These are phyloP conservation scores for Colletotrichum higginsianum DNA, from an alignment of 2,329 filamentous ascomycete species.

Conservation along the genomic window DNA sequence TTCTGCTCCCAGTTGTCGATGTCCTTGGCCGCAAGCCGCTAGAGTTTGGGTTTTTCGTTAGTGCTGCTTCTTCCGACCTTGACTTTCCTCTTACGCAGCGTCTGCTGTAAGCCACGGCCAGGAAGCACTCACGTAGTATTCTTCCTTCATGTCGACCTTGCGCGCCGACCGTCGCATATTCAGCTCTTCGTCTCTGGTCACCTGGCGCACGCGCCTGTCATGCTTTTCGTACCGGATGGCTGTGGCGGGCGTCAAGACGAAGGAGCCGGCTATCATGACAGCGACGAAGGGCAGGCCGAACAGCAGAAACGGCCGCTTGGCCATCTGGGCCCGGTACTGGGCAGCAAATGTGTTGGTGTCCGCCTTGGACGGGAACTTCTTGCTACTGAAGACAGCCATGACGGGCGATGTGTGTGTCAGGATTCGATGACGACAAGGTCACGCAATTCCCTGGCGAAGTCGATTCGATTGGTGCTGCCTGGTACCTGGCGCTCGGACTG, in stretches of 20 bases:
- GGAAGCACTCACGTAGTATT: constrained; percentile 82
- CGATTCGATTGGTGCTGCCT: not conserved
- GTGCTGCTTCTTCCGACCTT: constrained; percentile 47
- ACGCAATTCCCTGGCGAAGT: not conserved
- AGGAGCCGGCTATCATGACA: constrained; percentile 92
- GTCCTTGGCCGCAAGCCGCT: constrained; percentile 90
- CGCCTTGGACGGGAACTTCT: constrained; percentile 78
- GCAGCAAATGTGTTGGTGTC: constrained; percentile 79
- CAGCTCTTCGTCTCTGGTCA: constrained; percentile 89
- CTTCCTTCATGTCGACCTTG: constrained; percentile 85
- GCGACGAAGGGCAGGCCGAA: constrained; percentile 95
- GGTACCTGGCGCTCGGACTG: not conserved
- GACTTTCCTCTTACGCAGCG: not conserved
- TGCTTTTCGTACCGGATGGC: constrained; percentile 94
- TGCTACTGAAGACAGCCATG: constrained; percentile 77
- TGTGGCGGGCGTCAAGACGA: constrained; percentile 93
- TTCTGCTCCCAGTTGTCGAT: constrained; percentile 98
- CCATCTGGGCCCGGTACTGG: constrained; percentile 82
- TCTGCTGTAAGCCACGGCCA: not conserved
- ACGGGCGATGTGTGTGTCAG: constrained; percentile 43
- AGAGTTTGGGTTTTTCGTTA: constrained; percentile 77
- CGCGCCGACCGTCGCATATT: constrained; percentile 80
- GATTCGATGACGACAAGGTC: constrained; percentile 3
- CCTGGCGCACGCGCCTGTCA: constrained; percentile 88
- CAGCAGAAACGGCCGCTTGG: constrained; percentile 87